Base-by-base conservation (phyloP, 2,329 filamentous ascomycete genomes). In the Ceratocystiopsis minuta region DNA sequence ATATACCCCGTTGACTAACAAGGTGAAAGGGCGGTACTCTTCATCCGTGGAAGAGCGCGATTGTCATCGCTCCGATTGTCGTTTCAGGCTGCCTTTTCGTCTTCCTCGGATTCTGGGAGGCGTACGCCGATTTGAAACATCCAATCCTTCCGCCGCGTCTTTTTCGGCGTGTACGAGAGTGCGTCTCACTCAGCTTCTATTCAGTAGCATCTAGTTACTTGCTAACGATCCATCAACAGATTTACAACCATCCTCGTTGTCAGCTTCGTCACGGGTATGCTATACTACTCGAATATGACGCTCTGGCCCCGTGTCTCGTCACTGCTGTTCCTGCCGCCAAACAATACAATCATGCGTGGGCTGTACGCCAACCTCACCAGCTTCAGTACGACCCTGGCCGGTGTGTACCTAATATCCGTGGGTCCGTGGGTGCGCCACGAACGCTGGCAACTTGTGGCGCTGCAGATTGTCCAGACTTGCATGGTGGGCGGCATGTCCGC, bases 291-390 rank as follows among this genome's bases (percentile, higher is more conserved):
- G 36, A 54, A 51, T 48, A 53, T 53, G 36, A 51, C 54, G 6
- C 48, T 54, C n/a, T 54, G 52, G 52, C 53, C 52, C 1, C 49
- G 49, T 0, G 49, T 54, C 20, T 35, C 38, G 59, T 63, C 10
- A 60, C 71, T 39, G 57, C 73, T 13, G 73, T 66, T 33, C 16
- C 12, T 42, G 10, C 20, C 32, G 2, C 31, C 36, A 12, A 28
- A 37, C 20, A 15, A 37, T 5, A 16, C 20, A n/a, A 48, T 53
- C 38, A 47, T 54, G 42, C 46, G 48, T 3, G 53, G 52, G 10
- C 46, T 53, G 2, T 55, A 55, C 42, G 49, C 53, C 13, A 32
- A 38, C 14, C 24, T 38, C 36, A n/a, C 18, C 18, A 28, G 6
- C 15, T 37, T 37, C 15, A 10, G 36, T 7, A 37, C 36, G 13